Percentiles rank a stretch among this genome's conserved stretches.
phyloP scores from a whole-genome alignment of 768 basidiomycete genomes.

The Trametes coccinea region DNA sequence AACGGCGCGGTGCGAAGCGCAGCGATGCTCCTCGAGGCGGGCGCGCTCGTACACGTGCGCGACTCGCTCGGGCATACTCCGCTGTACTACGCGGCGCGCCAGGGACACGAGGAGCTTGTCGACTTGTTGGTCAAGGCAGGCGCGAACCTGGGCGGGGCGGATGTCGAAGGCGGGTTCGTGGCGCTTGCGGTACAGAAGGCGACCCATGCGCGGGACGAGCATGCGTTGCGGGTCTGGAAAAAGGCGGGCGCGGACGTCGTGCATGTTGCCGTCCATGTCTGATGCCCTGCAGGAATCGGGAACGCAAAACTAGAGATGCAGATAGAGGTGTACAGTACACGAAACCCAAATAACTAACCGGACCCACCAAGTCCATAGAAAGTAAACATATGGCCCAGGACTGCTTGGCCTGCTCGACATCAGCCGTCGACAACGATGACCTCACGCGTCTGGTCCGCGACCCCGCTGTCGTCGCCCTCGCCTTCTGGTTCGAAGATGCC shows the following conservation, averaged over 20 bases:
- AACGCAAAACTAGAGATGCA: neutral
- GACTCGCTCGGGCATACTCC: constrained; percentile 82
- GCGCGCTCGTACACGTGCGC: constrained; percentile 80
- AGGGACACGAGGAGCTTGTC: constrained; percentile 62
- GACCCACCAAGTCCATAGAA: neutral
- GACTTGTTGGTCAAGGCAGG: constrained; percentile 70
- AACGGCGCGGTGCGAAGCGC: constrained; percentile 53
- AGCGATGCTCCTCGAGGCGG: constrained; percentile 59
- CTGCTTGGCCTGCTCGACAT: neutral
- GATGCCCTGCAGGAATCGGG: neutral
- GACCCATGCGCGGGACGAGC: constrained; percentile 41
- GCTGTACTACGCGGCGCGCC: constrained; percentile 81
- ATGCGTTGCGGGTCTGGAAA: constrained; percentile 51
- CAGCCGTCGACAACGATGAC: constrained; percentile 30
- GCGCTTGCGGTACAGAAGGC: constrained; percentile 46
- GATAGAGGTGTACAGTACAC: constrained; percentile 3
- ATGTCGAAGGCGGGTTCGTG: constrained; percentile 59
- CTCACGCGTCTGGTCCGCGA: constrained; percentile 31
- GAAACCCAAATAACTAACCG: neutral
- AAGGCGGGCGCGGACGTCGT: constrained; percentile 44
- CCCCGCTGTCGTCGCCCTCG: constrained; percentile 31
- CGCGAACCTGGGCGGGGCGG: constrained; percentile 68
- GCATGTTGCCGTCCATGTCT: neutral
- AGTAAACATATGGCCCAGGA: neutral
- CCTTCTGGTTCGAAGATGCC: constrained; percentile 35